These are phyloP conservation scores for Pestalotiopsis sp. DNA, from an alignment of 2,329 filamentous ascomycete species.

Conservation along the genomic window DNA sequence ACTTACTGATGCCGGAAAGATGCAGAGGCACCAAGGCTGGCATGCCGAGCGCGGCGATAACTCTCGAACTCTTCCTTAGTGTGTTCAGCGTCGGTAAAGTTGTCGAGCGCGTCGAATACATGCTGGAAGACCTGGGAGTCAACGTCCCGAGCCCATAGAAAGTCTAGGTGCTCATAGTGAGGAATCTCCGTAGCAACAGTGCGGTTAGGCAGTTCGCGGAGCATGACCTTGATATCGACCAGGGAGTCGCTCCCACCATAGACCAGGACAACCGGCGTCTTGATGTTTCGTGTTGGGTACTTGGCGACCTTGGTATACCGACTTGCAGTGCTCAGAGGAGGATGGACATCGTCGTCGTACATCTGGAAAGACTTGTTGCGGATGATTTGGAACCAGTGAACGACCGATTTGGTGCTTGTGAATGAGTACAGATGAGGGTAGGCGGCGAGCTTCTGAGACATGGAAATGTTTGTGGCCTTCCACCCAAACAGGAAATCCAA, in stretches of 20 bases:
- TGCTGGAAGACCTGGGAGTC: slow-evolving; percentile 84
- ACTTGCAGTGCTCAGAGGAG: slow-evolving; percentile 69
- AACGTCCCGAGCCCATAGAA: slow-evolving; percentile 90
- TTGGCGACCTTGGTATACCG: slow-evolving; percentile 96
- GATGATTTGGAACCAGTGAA: slow-evolving; percentile 99
- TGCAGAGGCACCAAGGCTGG: slow-evolving; percentile 44
- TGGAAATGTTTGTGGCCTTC: slow-evolving; percentile 80
- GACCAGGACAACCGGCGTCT: slow-evolving; percentile 88
- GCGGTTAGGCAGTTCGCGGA: slow-evolving; percentile 81
- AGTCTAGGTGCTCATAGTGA: slow-evolving; percentile 96
- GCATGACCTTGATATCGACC: slow-evolving; percentile 91
- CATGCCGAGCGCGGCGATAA: slow-evolving; percentile 55
- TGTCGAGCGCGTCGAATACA: slow-evolving; percentile 86
- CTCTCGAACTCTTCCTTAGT: slow-evolving; percentile 62
- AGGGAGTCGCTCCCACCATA: slow-evolving; percentile 94
- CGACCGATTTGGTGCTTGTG: slow-evolving; percentile 93
- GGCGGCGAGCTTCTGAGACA: slow-evolving; percentile 88
- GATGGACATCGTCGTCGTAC: slow-evolving; percentile 93
- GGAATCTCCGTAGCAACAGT: slow-evolving; percentile 86
- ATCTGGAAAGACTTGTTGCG: slow-evolving; percentile 96
- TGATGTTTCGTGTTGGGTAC: slow-evolving; percentile 96
- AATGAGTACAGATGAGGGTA: slow-evolving; percentile 97
- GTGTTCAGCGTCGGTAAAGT: slow-evolving; percentile 62
- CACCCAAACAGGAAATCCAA: slow-evolving; percentile 88
- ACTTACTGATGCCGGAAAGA: slow-evolving; percentile 35